Evolutionary conservation across 139 green algal species (phyloP), one percentile per base, ranked within the genome.

Genomic region (Micractinium conductrix): DNA sequence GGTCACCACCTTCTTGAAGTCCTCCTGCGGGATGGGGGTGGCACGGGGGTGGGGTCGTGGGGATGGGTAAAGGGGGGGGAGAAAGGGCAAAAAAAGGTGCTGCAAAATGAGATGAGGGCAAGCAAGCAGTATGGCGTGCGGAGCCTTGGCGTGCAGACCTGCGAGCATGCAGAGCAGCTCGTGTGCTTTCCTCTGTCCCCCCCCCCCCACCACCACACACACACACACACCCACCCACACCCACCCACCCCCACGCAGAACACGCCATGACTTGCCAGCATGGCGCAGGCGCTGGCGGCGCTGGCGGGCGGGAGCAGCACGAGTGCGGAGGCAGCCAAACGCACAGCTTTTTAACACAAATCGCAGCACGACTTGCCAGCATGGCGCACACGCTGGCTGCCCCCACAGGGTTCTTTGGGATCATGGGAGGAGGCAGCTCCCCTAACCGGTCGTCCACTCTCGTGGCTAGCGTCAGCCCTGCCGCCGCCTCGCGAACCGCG

Each of bases 391-490:
- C 5, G 28, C 38, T 53, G 40, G 69, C 33, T 28, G 69, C 22
- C 26, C 69, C 40, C 21, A 53, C 69, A 33, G 42, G 38, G 53
- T 55, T 50, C 37, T 50, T 37, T 1, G 75, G 75, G 4, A 71
- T 55, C 75, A 81, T 80, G 35, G 75, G 35, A 1, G 75, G 75
- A 7, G 75, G 75, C 53, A 81, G 75, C n/a, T 55, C 75, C 9
- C 37, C 16, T 37, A 81, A 55, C 3, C 75, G 75, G 0, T 53
- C 8, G 19, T 68, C 44, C 28, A 37, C 4, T 24, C 75, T 53
- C 8, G 19, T 4, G 37, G 53, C 38, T 30, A 38, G 24, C n/a
- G 22, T 10, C 53, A 8, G 2, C 9, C 75, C 75, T 30, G 53
- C 24, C 53, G 75, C 75, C 12, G 65, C 75, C 75, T 81, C 55